Base-by-base conservation (phyloP, 345 rosid species). In the Populus ilicifolia region DNA sequence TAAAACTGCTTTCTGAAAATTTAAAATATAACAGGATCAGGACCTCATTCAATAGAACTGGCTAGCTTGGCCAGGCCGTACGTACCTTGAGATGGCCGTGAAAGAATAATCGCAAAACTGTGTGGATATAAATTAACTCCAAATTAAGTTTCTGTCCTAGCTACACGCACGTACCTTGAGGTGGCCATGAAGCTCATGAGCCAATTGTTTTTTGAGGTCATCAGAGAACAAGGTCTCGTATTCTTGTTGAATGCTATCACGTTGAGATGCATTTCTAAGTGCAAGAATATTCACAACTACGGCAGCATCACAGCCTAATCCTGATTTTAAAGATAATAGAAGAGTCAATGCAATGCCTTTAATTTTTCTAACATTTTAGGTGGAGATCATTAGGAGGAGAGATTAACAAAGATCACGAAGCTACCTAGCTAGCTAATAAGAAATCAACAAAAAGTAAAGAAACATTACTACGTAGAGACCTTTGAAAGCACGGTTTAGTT, bases 131-230 rank as follows among this genome's bases (percentile, higher is more conserved):
- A 39, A 39, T 39, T 39, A 18, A 52, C 59, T 52, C 23, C 59
- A 52, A 20, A 1, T 39, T 10, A 39, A 20, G 59, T 52, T n/a
- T 50, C 12, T 5, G 14, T 20, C 25, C 25, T 8, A 54, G 4
- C 8, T 5, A 3, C 0, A 39, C n/a, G 56, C 18, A 54, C 12
- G 18, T 79, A 87, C 96, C 93, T 87, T 89, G 59, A 91, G 81
- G 75, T 89, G 77, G 41, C 93, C 93, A 16, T 80, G 89, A 48
- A 91, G 92, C 86, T 91, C 92, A 1, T 85, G 80, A 54, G 89
- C 75, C 23, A 91, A 78, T 36, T 87, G 87, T 78, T 88, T 89
- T 0, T 76, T 72, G 39, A 91, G 87, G 25, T 86, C 88, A 2
- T 85, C 84, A 1, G 89, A 80, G 79, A 77, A 88, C 38, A 84